A percentile compares a stretch with the other conserved stretches of the same genome.
These are phyloP conservation scores for Neofusicoccum kwambonambiense DNA, from an alignment of 2,329 filamentous ascomycete genomes.

Conservation along the genomic window DNA sequence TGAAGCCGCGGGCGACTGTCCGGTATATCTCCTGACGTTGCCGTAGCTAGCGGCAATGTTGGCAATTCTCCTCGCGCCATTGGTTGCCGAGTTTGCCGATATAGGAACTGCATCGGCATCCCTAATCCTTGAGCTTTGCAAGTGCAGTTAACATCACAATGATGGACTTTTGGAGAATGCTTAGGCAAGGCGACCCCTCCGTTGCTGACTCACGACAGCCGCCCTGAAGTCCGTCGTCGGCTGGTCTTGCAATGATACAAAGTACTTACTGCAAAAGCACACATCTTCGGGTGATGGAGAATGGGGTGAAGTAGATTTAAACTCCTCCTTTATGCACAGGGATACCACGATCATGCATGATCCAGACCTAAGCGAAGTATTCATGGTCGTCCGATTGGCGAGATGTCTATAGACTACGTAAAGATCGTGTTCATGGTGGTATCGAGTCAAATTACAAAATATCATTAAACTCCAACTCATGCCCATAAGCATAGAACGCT, in stretches of 20 bases:
- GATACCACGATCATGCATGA: not conserved
- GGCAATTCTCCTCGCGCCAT: not conserved
- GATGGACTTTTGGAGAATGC: too few relatives aligned
- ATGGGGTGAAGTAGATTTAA: not conserved
- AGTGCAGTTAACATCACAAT: not conserved
- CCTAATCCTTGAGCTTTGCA: not conserved
- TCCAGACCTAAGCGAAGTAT: not conserved
- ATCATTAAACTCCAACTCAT: not conserved
- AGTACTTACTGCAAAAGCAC: too few relatives aligned
- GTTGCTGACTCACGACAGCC: too few relatives aligned
- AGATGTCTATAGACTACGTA: not conserved
- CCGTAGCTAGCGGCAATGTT: not conserved
- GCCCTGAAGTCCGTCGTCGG: too few relatives aligned
- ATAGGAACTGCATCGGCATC: not conserved
- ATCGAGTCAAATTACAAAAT: not conserved
- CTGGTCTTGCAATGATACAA: too few relatives aligned
- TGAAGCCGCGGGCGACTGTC: not conserved
- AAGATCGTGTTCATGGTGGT: slow-evolving; percentile 4
- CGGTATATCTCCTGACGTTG: not conserved
- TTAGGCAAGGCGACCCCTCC: too few relatives aligned
- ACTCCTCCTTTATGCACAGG: not conserved
- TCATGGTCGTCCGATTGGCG: not conserved
- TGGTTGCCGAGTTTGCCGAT: slow-evolving; percentile 10
- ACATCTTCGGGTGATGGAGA: too few relatives aligned
- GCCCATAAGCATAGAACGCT: not conserved